A percentile compares a stretch with the other conserved stretches of the same genome.
phyloP scores from a whole-genome alignment of 176 grass and related monocot species.

The Carex scoparia region DNA sequence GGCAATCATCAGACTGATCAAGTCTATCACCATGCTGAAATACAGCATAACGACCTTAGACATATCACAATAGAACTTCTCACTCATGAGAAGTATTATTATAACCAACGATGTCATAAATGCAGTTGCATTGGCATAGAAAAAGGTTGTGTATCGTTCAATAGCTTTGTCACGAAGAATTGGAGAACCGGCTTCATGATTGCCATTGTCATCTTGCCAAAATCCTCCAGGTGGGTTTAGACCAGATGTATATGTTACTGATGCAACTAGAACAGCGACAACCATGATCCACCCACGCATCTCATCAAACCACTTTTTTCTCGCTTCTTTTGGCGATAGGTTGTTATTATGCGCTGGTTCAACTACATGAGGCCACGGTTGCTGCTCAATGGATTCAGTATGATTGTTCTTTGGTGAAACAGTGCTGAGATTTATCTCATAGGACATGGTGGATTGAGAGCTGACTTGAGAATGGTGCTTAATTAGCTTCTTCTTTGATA shows the following conservation, averaged over 20 bases:
- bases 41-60: constrained; percentile 34
- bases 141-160: constrained; percentile 39
- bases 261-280: constrained; percentile 32
- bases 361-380: too few species aligned
- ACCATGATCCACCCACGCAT: constrained; percentile 23
- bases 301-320: not conserved
- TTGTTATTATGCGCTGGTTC: not conserved
- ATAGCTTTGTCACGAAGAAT: constrained; percentile 11
- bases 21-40: constrained; percentile 33
- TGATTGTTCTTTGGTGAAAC: too few species aligned
- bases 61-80: constrained; percentile 10
- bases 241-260: constrained; percentile 40
- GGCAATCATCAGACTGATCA: constrained; percentile 54
- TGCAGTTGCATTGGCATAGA: constrained; percentile 48
- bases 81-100: constrained; percentile 40
- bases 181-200: constrained; percentile 23
- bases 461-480: not conserved
- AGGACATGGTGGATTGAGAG: not conserved
- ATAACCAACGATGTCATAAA: constrained; percentile 55
- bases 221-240: constrained; percentile 39
- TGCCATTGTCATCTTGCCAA: constrained; percentile 33
- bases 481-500: not conserved
- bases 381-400: not conserved
- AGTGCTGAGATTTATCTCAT: not conserved
- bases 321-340: not conserved